Conservation (phyloP, 192 early-diverging fungal species). For the Borealophlyctis nickersoniae region DNA sequence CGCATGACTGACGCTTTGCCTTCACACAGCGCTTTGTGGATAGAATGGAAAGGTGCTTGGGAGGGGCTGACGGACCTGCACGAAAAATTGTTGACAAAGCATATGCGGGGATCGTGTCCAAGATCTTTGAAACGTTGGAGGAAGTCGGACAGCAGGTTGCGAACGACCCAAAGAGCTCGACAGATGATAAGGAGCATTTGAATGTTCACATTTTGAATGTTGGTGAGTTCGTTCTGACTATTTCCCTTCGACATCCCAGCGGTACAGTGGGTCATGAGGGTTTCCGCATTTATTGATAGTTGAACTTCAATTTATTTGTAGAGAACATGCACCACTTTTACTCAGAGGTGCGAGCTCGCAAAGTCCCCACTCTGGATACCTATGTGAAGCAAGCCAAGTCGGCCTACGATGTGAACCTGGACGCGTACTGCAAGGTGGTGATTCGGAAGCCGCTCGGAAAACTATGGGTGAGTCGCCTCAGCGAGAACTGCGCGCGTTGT, state of each 20-base stretch:
- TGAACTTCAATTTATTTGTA: constrained; percentile 22
- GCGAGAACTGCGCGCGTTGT: no score
- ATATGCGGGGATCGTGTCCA: constrained; percentile 76
- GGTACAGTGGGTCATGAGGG: constrained; percentile 5
- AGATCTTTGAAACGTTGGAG: constrained; percentile 86
- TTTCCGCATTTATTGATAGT: not conserved
- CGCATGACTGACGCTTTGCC: not conserved
- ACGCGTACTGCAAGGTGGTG: constrained; percentile 84
- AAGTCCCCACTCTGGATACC: constrained; percentile 67
- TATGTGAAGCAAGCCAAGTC: constrained; percentile 82
- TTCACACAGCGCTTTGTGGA: constrained; percentile 66
- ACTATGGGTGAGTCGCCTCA: constrained; percentile 63
- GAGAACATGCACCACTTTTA: constrained; percentile 97
- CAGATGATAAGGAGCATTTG: constrained; percentile 79
- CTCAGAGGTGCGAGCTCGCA: constrained; percentile 70
- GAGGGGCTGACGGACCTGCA: constrained; percentile 49
- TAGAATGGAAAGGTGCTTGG: constrained; percentile 64
- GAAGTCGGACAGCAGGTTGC: constrained; percentile 74
- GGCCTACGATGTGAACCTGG: constrained; percentile 75
- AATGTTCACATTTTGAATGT: constrained; percentile 83
- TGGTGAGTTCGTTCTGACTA: constrained; percentile 39
- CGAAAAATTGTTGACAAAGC: constrained; percentile 71
- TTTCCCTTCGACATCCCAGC: no score
- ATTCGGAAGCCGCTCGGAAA: constrained; percentile 83
- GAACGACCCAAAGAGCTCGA: constrained; percentile 46